These are phyloP conservation scores for Mycena galopus DNA, from an alignment of 768 basidiomycete genomes.

Conservation along the genomic window DNA sequence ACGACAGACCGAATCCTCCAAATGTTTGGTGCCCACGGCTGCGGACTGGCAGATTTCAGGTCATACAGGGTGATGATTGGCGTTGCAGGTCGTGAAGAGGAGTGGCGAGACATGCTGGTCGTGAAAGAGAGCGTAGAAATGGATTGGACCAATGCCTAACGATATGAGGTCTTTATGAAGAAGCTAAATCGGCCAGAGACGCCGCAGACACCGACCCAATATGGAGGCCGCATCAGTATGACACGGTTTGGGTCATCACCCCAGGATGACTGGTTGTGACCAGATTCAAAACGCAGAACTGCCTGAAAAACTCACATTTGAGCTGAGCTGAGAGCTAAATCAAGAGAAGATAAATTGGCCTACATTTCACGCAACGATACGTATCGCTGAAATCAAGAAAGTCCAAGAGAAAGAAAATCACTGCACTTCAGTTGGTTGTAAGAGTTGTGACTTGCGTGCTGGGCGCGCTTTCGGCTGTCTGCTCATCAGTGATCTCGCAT, in stretches of 20 bases:
- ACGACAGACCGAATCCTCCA: constrained; percentile 66
- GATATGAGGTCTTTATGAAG: constrained; percentile 14
- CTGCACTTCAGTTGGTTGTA: too few species aligned
- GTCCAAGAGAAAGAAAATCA: not conserved
- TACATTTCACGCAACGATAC: not conserved
- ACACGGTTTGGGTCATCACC: constrained; percentile 17
- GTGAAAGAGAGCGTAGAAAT: constrained; percentile 8
- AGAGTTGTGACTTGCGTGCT: not conserved
- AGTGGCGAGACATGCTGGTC: constrained; percentile 32
- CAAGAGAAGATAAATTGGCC: too few species aligned
- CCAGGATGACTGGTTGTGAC: constrained; percentile 30
- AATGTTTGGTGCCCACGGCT: constrained; percentile 41
- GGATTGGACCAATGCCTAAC: not conserved
- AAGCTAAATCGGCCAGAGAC: not conserved
- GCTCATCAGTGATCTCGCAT: not conserved
- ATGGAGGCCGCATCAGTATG: constrained; percentile 29
- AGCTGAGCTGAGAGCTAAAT: not conserved
- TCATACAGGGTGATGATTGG: constrained; percentile 36
- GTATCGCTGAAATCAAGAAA: not conserved
- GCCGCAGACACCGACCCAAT: constrained; percentile 8
- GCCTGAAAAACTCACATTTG: not conserved
- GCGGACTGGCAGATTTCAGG: constrained; percentile 33
- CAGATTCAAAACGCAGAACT: not conserved
- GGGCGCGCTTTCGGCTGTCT: not conserved
- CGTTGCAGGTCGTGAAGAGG: constrained; percentile 27